A percentile compares a stretch with the other conserved stretches of the same genome.
Conservation (phyloP, 768 basidiomycete genomes). For the Tricholoma bakamatsutake region DNA sequence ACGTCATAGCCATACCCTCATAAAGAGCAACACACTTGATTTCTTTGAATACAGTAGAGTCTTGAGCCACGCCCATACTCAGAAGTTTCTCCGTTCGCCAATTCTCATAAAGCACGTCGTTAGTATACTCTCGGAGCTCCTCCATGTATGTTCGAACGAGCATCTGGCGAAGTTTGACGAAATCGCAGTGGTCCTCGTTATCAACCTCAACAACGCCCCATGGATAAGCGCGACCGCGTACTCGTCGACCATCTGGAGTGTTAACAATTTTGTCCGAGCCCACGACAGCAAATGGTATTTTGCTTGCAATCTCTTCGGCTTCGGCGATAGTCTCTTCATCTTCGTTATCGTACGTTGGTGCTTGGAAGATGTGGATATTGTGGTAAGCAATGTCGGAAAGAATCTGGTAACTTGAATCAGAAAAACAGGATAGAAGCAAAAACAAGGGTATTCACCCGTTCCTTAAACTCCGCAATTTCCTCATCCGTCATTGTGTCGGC, state of each 20-base stretch:
- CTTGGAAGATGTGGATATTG: constrained; percentile 97
- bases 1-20: background rate
- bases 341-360: constrained; percentile 95
- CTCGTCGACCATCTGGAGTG: constrained; percentile 83
- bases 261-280: constrained; percentile 83
- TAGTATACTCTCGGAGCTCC: constrained; percentile 95
- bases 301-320: constrained; percentile 95
- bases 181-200: constrained; percentile 99
- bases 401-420: constrained; percentile 44
- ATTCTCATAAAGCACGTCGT: constrained; percentile 94
- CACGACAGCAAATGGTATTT: constrained; percentile 98
- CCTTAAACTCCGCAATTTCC: constrained; percentile 90
- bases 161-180: constrained; percentile 99
- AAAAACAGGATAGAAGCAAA: constrained; percentile 3
- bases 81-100: constrained; percentile 95
- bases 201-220: constrained; percentile 99
- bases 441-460: constrained; percentile 50
- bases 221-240: constrained; percentile 93
- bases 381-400: constrained; percentile 91
- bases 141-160: constrained; percentile 99
- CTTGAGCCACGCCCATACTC: constrained; percentile 97
- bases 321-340: constrained; percentile 98
- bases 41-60: constrained; percentile 97
- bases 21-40: constrained; percentile 71
- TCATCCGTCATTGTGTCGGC: constrained; percentile 97